Percentiles rank a stretch among this genome's conserved stretches.
phyloP scores from a whole-genome alignment of 768 basidiomycete species.

The Amyloporia xantha region DNA sequence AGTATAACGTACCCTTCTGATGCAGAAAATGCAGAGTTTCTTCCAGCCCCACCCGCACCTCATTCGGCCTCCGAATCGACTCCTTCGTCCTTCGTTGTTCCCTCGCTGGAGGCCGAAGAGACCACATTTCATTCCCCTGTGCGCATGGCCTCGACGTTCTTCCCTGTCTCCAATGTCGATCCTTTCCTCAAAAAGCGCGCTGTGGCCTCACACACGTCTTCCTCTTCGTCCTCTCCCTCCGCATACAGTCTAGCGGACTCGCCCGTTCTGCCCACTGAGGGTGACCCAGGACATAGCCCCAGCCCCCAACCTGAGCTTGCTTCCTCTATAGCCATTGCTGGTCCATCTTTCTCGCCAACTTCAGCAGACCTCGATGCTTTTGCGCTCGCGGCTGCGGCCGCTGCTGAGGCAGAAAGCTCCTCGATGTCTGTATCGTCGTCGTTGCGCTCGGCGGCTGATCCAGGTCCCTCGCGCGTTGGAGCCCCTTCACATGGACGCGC shows the following conservation, averaged over 20 bases:
- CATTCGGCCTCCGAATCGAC: not conserved
- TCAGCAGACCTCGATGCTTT: conserved; percentile 21
- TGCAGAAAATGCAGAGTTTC: not conserved
- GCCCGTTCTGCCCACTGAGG: conserved; percentile 17
- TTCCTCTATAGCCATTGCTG: not conserved
- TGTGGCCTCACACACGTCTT: not conserved
- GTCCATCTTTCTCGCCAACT: not conserved
- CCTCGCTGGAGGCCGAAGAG: not conserved
- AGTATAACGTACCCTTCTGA: not conserved
- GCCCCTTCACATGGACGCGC: not conserved
- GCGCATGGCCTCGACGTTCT: conserved; percentile 2
- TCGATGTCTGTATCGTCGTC: conserved; percentile 17
- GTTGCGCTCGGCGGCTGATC: conserved; percentile 6
- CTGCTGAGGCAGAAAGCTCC: conserved; percentile 7
- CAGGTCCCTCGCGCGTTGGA: not conserved
- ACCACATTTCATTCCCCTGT: not conserved
- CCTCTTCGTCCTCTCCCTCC: not conserved
- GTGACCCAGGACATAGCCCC: not conserved
- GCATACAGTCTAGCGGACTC: conserved; percentile 13
- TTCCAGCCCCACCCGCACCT: conserved; percentile 7
- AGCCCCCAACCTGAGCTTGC: not conserved
- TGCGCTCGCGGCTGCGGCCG: conserved; percentile 14
- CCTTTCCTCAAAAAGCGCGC: not conserved
- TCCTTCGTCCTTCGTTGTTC: not conserved
- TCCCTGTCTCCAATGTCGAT: not conserved